These are phyloP conservation scores for Ogataea philodendri DNA, from an alignment of 805 yeast species.

Conservation along the genomic window DNA sequence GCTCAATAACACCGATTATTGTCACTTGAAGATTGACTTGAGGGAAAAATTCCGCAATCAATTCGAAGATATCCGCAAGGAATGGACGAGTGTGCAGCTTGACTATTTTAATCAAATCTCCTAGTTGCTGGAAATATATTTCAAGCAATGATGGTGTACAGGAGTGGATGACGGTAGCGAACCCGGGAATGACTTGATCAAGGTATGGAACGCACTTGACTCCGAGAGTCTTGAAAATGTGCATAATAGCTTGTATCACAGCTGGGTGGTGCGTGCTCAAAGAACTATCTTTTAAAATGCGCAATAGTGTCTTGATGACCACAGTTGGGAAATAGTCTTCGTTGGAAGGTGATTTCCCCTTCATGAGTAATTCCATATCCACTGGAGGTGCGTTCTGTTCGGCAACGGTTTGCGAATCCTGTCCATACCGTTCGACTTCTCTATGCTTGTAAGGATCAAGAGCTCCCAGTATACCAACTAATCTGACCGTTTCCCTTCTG, in stretches of 20 bases:
- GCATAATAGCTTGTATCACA: slow-evolving; percentile 91
- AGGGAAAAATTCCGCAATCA: slow-evolving; percentile 71
- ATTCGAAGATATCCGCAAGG: slow-evolving; percentile 68
- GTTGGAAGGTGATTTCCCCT: slow-evolving; percentile 87
- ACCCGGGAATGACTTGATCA: slow-evolving; percentile 84
- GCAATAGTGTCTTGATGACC: slow-evolving; percentile 81
- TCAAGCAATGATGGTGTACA: slow-evolving; percentile 79
- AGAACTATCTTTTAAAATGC: slow-evolving; percentile 80
- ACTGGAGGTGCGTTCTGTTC: slow-evolving; percentile 88
- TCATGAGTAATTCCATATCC: slow-evolving; percentile 86
- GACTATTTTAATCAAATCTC: slow-evolving; percentile 75
- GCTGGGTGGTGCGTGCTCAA: slow-evolving; percentile 83
- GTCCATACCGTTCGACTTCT: slow-evolving; percentile 68
- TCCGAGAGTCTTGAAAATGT: slow-evolving; percentile 86
- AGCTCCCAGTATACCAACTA: slow-evolving; percentile 93
- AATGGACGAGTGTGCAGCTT: slow-evolving; percentile 88
- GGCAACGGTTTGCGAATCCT: slow-evolving; percentile 39
- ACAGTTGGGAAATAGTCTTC: slow-evolving; percentile 97
- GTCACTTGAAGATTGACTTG: slow-evolving; percentile 68
- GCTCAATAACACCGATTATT: slow-evolving; percentile 75
- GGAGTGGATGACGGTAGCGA: slow-evolving; percentile 76
- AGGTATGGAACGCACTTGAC: slow-evolving; percentile 86
- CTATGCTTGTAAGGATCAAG: slow-evolving; percentile 94
- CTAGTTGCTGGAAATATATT: slow-evolving; percentile 84
- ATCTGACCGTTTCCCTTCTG: slow-evolving; percentile 82